Evolutionary conservation across 176 grass and related monocot species (phyloP).

Genomic region (Oryza coarctata): DNA sequence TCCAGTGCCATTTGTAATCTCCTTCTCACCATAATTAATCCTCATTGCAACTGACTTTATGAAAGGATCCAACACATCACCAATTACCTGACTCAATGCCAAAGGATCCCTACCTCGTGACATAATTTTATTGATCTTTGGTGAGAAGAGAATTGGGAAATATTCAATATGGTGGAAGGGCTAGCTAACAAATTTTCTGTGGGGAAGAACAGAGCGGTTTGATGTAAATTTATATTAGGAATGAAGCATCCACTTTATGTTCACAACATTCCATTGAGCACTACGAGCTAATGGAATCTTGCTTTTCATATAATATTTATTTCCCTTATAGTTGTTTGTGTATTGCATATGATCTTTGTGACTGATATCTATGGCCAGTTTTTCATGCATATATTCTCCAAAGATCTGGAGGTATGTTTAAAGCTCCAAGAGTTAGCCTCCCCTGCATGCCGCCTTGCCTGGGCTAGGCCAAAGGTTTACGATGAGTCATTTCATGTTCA

Average conservation of each 20-base stretch:
- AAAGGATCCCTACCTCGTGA: conserved; percentile 81
- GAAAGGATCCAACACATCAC: conserved; percentile 93
- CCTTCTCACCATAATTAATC: conserved; percentile 75
- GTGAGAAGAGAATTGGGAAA: conserved; percentile 9
- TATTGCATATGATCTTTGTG: conserved; percentile 40
- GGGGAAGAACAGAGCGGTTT: conserved; percentile 41
- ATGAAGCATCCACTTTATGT: conserved; percentile 74
- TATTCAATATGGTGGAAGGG: conserved; percentile 37
- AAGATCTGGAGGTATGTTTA: conserved; percentile 54
- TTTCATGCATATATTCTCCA: conserved; percentile 64
- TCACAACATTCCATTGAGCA: conserved; percentile 74
- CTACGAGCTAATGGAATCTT: conserved; percentile 72
- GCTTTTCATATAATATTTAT: conserved; percentile 57
- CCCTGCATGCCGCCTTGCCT: conserved; percentile 73
- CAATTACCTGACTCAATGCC: conserved; percentile 80
- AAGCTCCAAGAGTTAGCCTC: conserved; percentile 62
- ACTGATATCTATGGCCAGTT: conserved; percentile 41
- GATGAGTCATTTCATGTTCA: conserved; percentile 45
- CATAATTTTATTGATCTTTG: conserved; percentile 50
- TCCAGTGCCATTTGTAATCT: conserved; percentile 87
- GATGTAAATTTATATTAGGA: conserved; percentile 71
- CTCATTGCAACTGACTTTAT: conserved; percentile 63
- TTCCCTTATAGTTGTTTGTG: conserved; percentile 49
- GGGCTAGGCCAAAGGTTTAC: conserved; percentile 44
- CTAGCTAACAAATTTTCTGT: conserved; percentile 33